These are phyloP conservation scores for Dioscorea dumetorum DNA, from an alignment of 106 monocot species.

Conservation along the genomic window DNA sequence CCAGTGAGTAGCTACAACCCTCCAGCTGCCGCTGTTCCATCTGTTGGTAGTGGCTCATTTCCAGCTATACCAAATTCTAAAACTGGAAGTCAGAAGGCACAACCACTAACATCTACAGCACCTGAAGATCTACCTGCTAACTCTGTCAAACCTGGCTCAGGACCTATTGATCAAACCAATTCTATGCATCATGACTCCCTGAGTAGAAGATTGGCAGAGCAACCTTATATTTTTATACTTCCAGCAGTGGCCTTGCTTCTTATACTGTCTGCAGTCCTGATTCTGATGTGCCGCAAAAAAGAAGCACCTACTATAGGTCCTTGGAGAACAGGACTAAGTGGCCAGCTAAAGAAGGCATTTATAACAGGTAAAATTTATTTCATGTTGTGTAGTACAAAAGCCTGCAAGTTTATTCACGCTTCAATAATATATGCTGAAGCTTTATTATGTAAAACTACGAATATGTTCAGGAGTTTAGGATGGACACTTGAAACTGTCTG, in stretches of 20 bases:
- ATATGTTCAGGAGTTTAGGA: too few species aligned
- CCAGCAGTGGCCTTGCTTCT: slow-evolving; percentile 22
- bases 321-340: slow-evolving; percentile 76
- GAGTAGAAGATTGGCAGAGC: slow-evolving; percentile 13
- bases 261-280: slow-evolving; percentile 12
- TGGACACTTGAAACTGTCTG: too few species aligned
- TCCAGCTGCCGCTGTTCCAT: slow-evolving; percentile 36
- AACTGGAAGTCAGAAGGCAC: background rate
- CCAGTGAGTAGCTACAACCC: slow-evolving; percentile 10
- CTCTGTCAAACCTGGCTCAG: background rate
- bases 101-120: background rate
- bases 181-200: slow-evolving; percentile 3
- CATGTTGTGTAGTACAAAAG: too few species aligned
- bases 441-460: too few species aligned
- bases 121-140: background rate
- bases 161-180: slow-evolving; percentile 4
- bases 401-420: too few species aligned
- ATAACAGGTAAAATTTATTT: slow-evolving; percentile 40
- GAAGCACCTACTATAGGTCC: slow-evolving; percentile 29
- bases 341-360: slow-evolving; percentile 69
- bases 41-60: slow-evolving; percentile 74
- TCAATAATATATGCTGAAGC: too few species aligned
- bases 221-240: slow-evolving; percentile 34
- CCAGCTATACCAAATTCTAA: slow-evolving; percentile 27
- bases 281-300: slow-evolving; percentile 9